phyloP scores from a whole-genome alignment of 352 stramenopile genomes.

The Phytophthora sojae region DNA sequence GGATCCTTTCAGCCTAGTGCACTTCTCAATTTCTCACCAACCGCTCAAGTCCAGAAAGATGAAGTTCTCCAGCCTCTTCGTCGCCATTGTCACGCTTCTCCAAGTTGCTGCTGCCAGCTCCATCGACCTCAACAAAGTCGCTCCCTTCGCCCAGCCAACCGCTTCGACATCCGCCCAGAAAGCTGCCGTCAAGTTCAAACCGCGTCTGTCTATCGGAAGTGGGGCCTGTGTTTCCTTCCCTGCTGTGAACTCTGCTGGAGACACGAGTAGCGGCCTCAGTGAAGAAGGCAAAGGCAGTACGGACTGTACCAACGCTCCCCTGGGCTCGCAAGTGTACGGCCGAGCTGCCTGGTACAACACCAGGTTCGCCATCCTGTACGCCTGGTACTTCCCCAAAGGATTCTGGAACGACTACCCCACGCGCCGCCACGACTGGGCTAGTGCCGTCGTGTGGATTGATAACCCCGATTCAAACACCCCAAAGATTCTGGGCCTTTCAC shows the following conservation, averaged over 20 bases:
- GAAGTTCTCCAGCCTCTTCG: not conserved
- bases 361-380: constrained; percentile 24
- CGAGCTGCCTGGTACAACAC: constrained; percentile 20
- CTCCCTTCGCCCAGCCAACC: constrained; percentile 10
- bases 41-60: not conserved
- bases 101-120: constrained; percentile 1
- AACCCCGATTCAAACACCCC: constrained; percentile 5
- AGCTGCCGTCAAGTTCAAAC: constrained; percentile 23
- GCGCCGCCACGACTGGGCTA: constrained; percentile 24
- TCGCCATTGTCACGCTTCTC: not conserved
- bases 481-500: constrained; percentile 14
- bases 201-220: constrained; percentile 8
- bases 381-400: constrained; percentile 29
- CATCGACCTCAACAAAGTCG: constrained; percentile 19
- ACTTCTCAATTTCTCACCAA: constrained; percentile 6
- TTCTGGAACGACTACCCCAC: constrained; percentile 13
- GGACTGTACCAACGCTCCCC: constrained; percentile 3
- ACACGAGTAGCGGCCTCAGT: constrained; percentile 17
- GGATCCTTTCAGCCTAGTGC: not conserved
- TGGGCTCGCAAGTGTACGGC: constrained; percentile 28
- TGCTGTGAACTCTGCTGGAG: constrained; percentile 15
- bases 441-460: constrained; percentile 24
- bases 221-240: constrained; percentile 12
- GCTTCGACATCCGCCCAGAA: constrained; percentile 7
- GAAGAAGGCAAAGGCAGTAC: constrained; percentile 1